A percentile compares a stretch with the other conserved stretches of the same genome.
Evolutionary conservation across 2,329 filamentous ascomycete genomes (phyloP).

Genomic region (Aspergillus tanneri): DNA sequence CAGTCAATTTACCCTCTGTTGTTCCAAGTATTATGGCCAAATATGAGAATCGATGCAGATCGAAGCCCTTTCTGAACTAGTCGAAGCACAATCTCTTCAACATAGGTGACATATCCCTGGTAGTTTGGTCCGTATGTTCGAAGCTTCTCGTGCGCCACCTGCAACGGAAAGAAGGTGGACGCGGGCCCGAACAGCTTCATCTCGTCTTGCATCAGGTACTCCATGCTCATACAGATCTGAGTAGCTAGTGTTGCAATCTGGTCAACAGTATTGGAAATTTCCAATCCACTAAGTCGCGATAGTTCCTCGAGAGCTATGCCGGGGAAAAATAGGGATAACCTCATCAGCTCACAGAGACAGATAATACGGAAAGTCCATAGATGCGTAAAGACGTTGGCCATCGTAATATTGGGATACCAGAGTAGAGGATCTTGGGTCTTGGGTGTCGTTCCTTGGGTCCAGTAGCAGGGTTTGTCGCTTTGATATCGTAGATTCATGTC

Average conservation of each 20-base stretch:
- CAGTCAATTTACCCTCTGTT: too few relatives aligned
- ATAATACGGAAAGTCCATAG: constrained; percentile 42
- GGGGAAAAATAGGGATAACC: constrained; percentile 5
- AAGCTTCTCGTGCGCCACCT: constrained; percentile 15
- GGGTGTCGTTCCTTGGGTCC: neutral
- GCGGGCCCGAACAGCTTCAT: constrained; percentile 44
- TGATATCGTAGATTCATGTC: neutral
- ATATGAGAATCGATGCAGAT: constrained; percentile 15
- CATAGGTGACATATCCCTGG: neutral
- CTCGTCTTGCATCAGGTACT: constrained; percentile 41
- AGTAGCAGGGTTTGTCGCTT: neutral
- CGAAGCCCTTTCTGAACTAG: constrained; percentile 18
- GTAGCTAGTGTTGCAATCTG: constrained; percentile 16
- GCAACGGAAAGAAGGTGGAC: constrained; percentile 35
- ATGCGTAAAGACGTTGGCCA: constrained; percentile 41
- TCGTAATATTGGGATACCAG: constrained; percentile 38
- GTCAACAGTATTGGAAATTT: neutral
- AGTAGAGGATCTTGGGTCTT: constrained; percentile 8
- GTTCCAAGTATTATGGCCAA: neutral
- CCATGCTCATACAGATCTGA: constrained; percentile 36
- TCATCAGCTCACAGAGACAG: constrained; percentile 32
- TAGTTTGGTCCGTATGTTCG: neutral
- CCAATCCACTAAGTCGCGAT: neutral
- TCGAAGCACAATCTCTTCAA: constrained; percentile 11
- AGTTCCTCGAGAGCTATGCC: neutral